phyloP scores from a whole-genome alignment of 2,329 filamentous ascomycete species.

The Akanthomyces lecanii region DNA sequence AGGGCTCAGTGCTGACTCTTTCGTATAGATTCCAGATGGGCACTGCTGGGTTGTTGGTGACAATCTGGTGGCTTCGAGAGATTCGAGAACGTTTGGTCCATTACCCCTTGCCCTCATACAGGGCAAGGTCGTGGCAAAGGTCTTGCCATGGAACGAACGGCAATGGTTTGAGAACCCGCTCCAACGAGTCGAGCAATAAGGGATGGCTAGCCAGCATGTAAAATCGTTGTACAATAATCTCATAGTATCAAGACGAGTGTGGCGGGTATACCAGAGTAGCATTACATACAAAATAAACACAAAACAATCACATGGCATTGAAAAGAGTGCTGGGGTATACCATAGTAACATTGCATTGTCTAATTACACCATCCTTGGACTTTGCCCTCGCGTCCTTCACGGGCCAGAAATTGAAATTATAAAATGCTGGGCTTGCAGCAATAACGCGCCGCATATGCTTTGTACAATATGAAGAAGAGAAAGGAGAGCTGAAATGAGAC shows the following conservation, averaged over 20 bases:
- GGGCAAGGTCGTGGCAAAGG: constrained; percentile 73
- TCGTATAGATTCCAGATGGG: constrained; percentile 72
- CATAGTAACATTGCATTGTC: constrained; percentile 14
- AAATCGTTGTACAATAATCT: constrained; percentile 20
- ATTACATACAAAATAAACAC: constrained; percentile 13
- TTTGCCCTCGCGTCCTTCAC: constrained; percentile 1
- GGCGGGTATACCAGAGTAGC: neutral
- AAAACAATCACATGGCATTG: constrained; percentile 17
- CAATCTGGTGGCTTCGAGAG: constrained; percentile 76
- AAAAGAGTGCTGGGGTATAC: neutral
- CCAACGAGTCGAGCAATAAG: constrained; percentile 26
- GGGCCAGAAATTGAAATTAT: constrained; percentile 20
- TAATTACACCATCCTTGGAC: constrained; percentile 16
- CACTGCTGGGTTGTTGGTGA: constrained; percentile 92
- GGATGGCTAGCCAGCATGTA: constrained; percentile 2
- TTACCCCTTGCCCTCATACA: constrained; percentile 78
- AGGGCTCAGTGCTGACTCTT: neutral
- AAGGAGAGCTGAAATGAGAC: constrained; percentile 18
- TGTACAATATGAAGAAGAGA: constrained; percentile 27
- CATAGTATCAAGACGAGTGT: neutral
- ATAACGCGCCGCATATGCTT: constrained; percentile 30
- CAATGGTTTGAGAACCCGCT: constrained; percentile 47
- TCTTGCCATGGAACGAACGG: constrained; percentile 48
- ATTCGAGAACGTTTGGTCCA: constrained; percentile 83
- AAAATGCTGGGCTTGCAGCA: constrained; percentile 22